Evolutionary conservation across 345 rosid genomes (phyloP).

Genomic region (Eucalyptus urophylla): DNA sequence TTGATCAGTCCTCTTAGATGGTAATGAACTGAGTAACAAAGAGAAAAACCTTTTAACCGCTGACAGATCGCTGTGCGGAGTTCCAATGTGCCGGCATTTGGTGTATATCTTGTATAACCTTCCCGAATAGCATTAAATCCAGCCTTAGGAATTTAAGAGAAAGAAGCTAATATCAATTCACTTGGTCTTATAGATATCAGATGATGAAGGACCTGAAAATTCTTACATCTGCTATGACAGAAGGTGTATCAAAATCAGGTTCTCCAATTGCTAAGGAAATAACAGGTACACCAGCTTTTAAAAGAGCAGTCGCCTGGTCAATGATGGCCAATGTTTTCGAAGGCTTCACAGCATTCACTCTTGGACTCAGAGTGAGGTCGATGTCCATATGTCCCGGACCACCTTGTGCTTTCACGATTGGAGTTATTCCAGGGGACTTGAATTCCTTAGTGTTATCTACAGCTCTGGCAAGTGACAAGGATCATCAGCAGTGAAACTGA

Average conservation of each 20-base stretch:
- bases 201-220: neutral
- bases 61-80: conserved; percentile 77
- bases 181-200: neutral
- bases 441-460: conserved; percentile 8
- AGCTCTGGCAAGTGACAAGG: conserved; percentile 7
- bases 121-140: conserved; percentile 84
- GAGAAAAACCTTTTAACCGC: conserved; percentile 49
- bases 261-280: conserved; percentile 92
- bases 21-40: neutral
- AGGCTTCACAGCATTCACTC: conserved; percentile 69
- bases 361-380: conserved; percentile 58
- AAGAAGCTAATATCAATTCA: neutral
- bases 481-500: neutral
- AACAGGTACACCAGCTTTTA: conserved; percentile 74
- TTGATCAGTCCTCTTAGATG: neutral
- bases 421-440: conserved; percentile 7
- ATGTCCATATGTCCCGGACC: conserved; percentile 19
- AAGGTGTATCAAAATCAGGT: conserved; percentile 93
- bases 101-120: conserved; percentile 78
- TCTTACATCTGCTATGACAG: conserved; percentile 53
- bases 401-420: conserved; percentile 27
- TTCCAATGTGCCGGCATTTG: conserved; percentile 81
- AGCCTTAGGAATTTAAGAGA: conserved; percentile 33
- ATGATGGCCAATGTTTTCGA: conserved; percentile 86
- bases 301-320: conserved; percentile 89